Evolutionary conservation across 768 basidiomycete species (phyloP), one percentile per base, ranked within the genome.

Genomic region (Psilocybe subaeruginosa): DNA sequence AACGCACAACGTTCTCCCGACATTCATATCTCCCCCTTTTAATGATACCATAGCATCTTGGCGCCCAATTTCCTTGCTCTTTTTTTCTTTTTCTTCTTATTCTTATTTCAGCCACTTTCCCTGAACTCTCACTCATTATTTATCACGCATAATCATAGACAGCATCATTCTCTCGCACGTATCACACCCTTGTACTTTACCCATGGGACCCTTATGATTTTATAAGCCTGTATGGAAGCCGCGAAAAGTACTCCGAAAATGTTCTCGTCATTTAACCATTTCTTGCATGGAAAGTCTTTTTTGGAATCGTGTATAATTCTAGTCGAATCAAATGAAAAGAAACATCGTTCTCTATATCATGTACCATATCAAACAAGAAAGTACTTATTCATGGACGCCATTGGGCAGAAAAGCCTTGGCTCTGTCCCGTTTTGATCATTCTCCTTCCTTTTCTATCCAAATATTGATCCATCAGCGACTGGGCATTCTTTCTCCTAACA

Each of bases 141-240:
- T 39, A 56, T 59, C 58, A 60, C 60, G 41, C 53, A 52, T 62
- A 64, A 63, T 50, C 62, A 65, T 66, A 66, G 64, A 69, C 53
- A 54, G 48, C 63, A 65, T 66, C 59, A 58, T 29, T 56, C 29
- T 56, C 19, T 62, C 29, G 17, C 33, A 12, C 51, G 54, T 53
- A 52, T 47, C 55, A 43, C 31, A 52, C n/a, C 49, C 56, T 45
- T 62, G 56, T 62, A 57, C 54, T 57, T 49, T 56, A 56, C 30
- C 49, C 51, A 53, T 53, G 41, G 50, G 27, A 54, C 47, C 43
- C n/a, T 9, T 33, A 23, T 51, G 55, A 46, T 56, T 43, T 57
- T 45, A 53, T 53, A 37, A 31, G 30, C 30, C 56, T 50, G 51
- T 16, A 31, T 51, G 55, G 50, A 56, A 45, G 41, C 37, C 23